Base-by-base conservation (phyloP, 257 asterid genomes). In the Solanum arcanum region DNA sequence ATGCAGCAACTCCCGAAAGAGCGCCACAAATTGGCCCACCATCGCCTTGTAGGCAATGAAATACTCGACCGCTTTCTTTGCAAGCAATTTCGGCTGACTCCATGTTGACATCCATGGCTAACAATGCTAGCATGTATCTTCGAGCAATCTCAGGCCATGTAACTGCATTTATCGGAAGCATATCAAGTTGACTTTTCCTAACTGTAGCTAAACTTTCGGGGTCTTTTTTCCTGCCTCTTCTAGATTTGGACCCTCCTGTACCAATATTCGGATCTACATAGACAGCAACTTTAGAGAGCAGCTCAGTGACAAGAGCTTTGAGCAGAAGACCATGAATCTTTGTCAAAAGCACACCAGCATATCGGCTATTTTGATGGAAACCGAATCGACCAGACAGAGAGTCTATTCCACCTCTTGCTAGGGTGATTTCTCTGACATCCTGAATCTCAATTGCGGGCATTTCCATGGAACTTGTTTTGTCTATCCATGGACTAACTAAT, bases 111-210 rank as follows among this genome's bases (percentile, higher is more conserved):
- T 94, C 98, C 99, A 94, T 94, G 52, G 98, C 89, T 62, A 94
- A 86, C 81, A 96, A 94, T 42, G 98, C 97, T 89, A 94, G 86
- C 88, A 93, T 93, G 86, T 93, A 96, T 87, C 99, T 93, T 89
- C 99, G 93, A 75, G 98, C 94, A 76, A 97, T 91, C 94, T 97
- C 99, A 80, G 94, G 99, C 99, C 99, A 97, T 3, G 99, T 96
- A 87, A 97, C 92, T 89, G 90, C 98, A 92, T 97, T 97, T 21
- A 97, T 88, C 37, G 99, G 98, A 86, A 94, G 92, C 94, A 93
- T 91, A 60, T 94, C 95, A 70, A 92, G 93, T 89, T 91, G 92
- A 70, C 94, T 87, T 88, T 92, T 96, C 93, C 93, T 96, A n/a
- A 90, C 87, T 49, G 93, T 92, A 85, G 96, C 95, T 83, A 91